Percentiles rank a stretch among this genome's conserved stretches.
phyloP scores from a whole-genome alignment of 805 yeast species.

The Candida schatavii region DNA sequence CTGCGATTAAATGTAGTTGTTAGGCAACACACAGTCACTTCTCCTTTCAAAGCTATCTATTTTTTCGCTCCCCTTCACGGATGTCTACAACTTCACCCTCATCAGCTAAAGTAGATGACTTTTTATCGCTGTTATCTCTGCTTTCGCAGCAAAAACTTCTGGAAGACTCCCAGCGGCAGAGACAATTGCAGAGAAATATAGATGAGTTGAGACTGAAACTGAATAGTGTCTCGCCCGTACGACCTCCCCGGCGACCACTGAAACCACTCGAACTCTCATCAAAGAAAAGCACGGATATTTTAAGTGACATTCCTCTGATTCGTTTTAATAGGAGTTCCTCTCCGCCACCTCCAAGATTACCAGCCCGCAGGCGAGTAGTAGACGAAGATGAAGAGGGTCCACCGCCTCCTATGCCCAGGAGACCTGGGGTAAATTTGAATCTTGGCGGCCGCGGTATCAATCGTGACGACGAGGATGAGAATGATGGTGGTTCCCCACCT shows the following conservation, averaged over 20 bases:
- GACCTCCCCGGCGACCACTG: slow-evolving; percentile 2
- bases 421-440: slow-evolving; percentile 6
- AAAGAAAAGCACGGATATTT: slow-evolving; percentile 1
- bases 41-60: too few species aligned
- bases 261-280: not conserved
- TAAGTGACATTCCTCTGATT: slow-evolving; percentile 12
- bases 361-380: not conserved
- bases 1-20: too few species aligned
- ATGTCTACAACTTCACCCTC: slow-evolving; percentile 27
- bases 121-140: slow-evolving; percentile 32
- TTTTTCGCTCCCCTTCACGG: too few species aligned
- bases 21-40: too few species aligned
- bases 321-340: slow-evolving; percentile 15
- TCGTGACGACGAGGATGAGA: too few species aligned
- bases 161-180: slow-evolving; percentile 35
- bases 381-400: slow-evolving; percentile 1
- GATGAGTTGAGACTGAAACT: slow-evolving; percentile 26
- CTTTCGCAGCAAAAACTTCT: slow-evolving; percentile 32
- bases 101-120: slow-evolving; percentile 35
- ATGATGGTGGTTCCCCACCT: slow-evolving; percentile 2
- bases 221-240: slow-evolving; percentile 19
- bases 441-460: too few species aligned
- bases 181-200: slow-evolving; percentile 30
- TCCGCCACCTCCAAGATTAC: slow-evolving; percentile 10
- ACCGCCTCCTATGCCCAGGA: slow-evolving; percentile 13